A percentile compares a stretch with the other conserved stretches of the same genome.
Evolutionary conservation across 768 basidiomycete species (phyloP).

Genomic region (Leccinum arenicola): DNA sequence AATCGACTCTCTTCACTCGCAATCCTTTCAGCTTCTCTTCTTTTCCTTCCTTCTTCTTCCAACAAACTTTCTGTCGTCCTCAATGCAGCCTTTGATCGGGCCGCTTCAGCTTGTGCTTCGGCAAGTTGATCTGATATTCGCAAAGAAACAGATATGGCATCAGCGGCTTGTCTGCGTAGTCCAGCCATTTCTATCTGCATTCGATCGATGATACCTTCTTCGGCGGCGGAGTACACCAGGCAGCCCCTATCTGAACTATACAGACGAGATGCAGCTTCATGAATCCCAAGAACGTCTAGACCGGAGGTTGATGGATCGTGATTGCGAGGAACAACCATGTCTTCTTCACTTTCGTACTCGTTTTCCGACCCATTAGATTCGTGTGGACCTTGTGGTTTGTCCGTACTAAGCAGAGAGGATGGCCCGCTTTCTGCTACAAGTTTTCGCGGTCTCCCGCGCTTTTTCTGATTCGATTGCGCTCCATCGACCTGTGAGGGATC

Average conservation of each 20-base stretch:
- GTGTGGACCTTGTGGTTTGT: conserved; percentile 35
- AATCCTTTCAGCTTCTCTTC: conserved; percentile 56
- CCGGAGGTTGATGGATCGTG: conserved; percentile 40
- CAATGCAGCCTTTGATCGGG: conserved; percentile 52
- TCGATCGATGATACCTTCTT: conserved; percentile 51
- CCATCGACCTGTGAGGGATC: conserved; percentile 14
- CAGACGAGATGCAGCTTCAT: conserved; percentile 39
- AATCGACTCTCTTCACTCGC: conserved; percentile 47
- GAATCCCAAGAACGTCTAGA: conserved; percentile 35
- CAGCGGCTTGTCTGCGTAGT: conserved; percentile 64
- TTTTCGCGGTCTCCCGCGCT: conserved; percentile 42
- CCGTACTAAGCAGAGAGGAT: conserved; percentile 30
- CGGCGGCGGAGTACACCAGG: conserved; percentile 27
- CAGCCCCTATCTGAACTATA: conserved; percentile 36
- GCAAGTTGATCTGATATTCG: conserved; percentile 70
- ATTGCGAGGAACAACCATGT: conserved; percentile 45
- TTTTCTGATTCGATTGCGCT: conserved; percentile 28
- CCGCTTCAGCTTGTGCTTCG: conserved; percentile 59
- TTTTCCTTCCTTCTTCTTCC: conserved; percentile 56
- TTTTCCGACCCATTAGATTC: conserved; percentile 48
- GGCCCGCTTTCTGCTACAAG: conserved; percentile 11
- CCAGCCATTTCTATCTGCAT: conserved; percentile 64
- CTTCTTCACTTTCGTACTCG: conserved; percentile 67
- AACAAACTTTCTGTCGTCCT: conserved; percentile 54
- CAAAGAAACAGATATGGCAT: conserved; percentile 62